Base-by-base conservation (phyloP, 768 basidiomycete genomes). In the Kwoniella dejecticola region DNA sequence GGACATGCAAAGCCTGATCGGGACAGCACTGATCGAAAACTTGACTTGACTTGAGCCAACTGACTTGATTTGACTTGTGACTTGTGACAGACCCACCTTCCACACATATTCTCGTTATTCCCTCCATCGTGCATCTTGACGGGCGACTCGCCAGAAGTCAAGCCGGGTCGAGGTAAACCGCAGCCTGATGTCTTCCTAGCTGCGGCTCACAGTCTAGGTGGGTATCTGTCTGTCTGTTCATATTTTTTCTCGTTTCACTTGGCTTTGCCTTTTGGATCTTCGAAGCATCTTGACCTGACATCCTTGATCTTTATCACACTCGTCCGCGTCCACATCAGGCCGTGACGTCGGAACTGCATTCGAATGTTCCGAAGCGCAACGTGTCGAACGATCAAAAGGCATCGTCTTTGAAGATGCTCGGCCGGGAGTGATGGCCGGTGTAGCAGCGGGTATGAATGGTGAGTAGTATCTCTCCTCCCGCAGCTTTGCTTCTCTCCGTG, bases 371-470 rank as follows among this genome's bases (percentile, higher is more conserved):
- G 64, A 68, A 1, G 70, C 62, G n/a, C 72, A 78, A 52, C 29
- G 17, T 21, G 61, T 52, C 11, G 72, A 74, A 38, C 47, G 77
- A 30, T 53, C 57, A 24, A 67, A 62, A 46, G 77, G 70, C 15
- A 48, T 78, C 15, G 74, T 78, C 2, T 78, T 77, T 56, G 77
- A 78, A 56, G 77, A 78, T 64, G 77, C 75, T 52, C 45, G 69
- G 12, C 74, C 69, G 68, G 77, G 77, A n/a, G 67, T 71, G 13
- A 65, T 68, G 45, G 76, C 75, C 4, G 77, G 77, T 24, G 68
- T 78, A 13, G 64, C 72, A 49, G 77, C 77, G 29, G 77, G 77
- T 13, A 78, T 78, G 77, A 71, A 72, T 52, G 74, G 74, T 73
- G 42, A 58, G 71, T 68, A 19, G 4, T 5, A 40, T 27, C 21